A percentile compares a stretch with the other conserved stretches of the same genome.
These are phyloP conservation scores for Escallonia rubra DNA, from an alignment of 129 eudicot species.

Conservation along the genomic window DNA sequence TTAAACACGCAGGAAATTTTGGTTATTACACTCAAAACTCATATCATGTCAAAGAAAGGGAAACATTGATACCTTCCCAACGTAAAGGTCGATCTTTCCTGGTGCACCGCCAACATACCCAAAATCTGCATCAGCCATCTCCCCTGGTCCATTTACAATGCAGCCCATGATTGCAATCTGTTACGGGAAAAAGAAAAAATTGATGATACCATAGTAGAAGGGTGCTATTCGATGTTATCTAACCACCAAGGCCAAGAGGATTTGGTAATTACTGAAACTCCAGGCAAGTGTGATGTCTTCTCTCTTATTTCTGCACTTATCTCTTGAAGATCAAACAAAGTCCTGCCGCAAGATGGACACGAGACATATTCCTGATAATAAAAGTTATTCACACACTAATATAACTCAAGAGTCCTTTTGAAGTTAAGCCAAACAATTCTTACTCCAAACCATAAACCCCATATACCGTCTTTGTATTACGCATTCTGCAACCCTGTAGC, in stretches of 20 bases:
- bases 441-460: background rate
- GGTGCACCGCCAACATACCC: constrained; percentile 99
- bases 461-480: constrained; percentile 81
- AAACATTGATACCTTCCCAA: constrained; percentile 63
- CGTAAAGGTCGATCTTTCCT: constrained; percentile 96
- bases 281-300: constrained; percentile 95
- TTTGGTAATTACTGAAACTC: constrained; percentile 78
- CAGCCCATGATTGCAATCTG: constrained; percentile 99
- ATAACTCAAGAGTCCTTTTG: background rate
- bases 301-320: constrained; percentile 95
- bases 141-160: constrained; percentile 99
- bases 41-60: constrained; percentile 10
- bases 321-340: constrained; percentile 95
- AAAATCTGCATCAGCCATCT: constrained; percentile 99
- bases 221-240: background rate
- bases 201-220: constrained; percentile 1
- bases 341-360: constrained; percentile 98
- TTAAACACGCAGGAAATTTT: background rate
- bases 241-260: constrained; percentile 4
- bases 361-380: constrained; percentile 84
- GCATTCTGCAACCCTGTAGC: constrained; percentile 97
- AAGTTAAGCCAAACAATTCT: background rate
- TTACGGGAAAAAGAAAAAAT: constrained; percentile 7
- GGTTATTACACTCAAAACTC: background rate
- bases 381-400: background rate